phyloP scores from a whole-genome alignment of 345 rosid genomes.

The Eucalyptus cladocalyx region DNA sequence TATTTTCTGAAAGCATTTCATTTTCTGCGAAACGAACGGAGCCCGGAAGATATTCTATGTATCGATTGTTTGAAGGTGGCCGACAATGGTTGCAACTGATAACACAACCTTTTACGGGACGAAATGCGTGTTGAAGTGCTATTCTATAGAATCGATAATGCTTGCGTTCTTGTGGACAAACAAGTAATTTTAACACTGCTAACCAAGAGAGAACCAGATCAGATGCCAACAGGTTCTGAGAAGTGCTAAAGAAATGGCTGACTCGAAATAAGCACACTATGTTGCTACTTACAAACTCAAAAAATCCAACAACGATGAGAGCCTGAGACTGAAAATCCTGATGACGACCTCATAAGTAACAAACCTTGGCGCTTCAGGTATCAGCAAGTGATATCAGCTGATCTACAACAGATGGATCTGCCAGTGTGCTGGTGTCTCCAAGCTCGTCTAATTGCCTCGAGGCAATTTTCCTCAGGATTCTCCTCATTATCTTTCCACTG shows the following conservation, averaged over 20 bases:
- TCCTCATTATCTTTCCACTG: slow-evolving; percentile 98
- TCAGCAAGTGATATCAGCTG: slow-evolving; percentile 74
- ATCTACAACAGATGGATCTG: slow-evolving; percentile 74
- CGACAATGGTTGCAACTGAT: neutral
- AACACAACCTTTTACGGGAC: neutral
- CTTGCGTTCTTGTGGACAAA: neutral
- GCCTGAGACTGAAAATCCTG: neutral
- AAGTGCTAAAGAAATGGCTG: neutral
- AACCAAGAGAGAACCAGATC: neutral
- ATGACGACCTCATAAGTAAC: neutral
- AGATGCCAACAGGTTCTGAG: neutral
- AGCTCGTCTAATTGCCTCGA: slow-evolving; percentile 77
- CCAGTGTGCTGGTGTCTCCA: slow-evolving; percentile 91
- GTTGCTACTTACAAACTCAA: neutral
- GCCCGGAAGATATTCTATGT: neutral
- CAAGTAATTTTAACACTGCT: neutral
- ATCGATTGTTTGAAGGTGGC: neutral
- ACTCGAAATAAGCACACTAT: neutral
- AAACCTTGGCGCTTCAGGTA: neutral
- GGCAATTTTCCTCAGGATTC: slow-evolving; percentile 91
- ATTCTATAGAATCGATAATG: neutral
- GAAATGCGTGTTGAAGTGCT: neutral
- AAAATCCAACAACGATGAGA: neutral
- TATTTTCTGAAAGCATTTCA: fast-evolving
- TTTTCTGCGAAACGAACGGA: fast-evolving